phyloP scores from a whole-genome alignment of 2,329 filamentous ascomycete genomes.

The Penicillium sp. region DNA sequence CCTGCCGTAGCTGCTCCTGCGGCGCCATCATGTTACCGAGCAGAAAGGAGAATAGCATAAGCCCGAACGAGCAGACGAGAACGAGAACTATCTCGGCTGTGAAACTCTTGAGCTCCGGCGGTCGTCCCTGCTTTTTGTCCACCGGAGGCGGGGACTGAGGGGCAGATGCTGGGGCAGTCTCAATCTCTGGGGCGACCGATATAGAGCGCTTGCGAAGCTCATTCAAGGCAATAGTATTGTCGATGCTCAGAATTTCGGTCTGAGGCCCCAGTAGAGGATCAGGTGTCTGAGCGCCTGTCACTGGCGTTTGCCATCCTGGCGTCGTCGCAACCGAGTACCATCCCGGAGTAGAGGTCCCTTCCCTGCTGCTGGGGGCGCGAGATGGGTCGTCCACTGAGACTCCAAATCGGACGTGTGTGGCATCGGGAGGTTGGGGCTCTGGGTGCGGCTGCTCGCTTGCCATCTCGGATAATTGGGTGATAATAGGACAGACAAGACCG shows the following conservation, averaged over 20 bases:
- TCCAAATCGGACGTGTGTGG: too few relatives aligned
- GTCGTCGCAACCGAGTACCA: neutral
- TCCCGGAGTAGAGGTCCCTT: neutral
- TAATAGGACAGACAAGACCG: too few relatives aligned
- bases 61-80: constrained; percentile 48
- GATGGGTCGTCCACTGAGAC: too few relatives aligned
- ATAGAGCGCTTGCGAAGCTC: constrained; percentile 23
- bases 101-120: constrained; percentile 47
- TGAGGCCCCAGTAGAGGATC: constrained; percentile 31
- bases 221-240: constrained; percentile 15
- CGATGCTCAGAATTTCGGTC: neutral
- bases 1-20: constrained; percentile 43
- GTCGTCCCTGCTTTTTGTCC: constrained; percentile 36
- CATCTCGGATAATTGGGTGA: too few relatives aligned
- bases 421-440: too few relatives aligned
- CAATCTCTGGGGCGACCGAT: constrained; percentile 20
- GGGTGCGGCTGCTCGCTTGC: too few relatives aligned
- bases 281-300: constrained; percentile 35
- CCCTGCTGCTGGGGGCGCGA: too few relatives aligned
- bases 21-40: constrained; percentile 49
- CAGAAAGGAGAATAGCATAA: constrained; percentile 50
- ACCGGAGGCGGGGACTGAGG: neutral
- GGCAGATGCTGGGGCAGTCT: constrained; percentile 9
- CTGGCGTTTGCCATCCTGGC: constrained; percentile 26
- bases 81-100: constrained; percentile 48